phyloP scores from a whole-genome alignment of 345 rosid genomes.

The Leavenworthia alabamica region DNA sequence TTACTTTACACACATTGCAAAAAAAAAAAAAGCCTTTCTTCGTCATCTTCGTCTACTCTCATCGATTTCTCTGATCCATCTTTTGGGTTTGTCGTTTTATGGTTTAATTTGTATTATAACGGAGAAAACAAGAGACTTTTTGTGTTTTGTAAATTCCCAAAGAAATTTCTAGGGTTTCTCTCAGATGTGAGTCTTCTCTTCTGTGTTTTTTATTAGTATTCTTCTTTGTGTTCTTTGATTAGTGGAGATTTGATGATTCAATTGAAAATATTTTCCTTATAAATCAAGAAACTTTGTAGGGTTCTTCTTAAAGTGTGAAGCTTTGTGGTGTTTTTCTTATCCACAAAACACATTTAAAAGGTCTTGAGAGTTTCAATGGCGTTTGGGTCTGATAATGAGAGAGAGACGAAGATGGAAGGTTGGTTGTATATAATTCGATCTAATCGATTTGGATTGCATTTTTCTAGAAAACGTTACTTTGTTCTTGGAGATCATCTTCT shows the following conservation, averaged over 20 bases:
- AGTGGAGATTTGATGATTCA: neutral
- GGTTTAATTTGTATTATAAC: neutral
- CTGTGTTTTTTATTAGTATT: neutral
- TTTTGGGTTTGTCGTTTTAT: slow-evolving; percentile 21
- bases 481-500: slow-evolving; percentile 62
- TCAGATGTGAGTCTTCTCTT: neutral
- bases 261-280: slow-evolving; percentile 8
- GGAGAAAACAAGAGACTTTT: slow-evolving; percentile 16
- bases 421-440: slow-evolving; percentile 77
- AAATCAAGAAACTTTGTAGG: slow-evolving; percentile 20
- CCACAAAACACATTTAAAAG: neutral
- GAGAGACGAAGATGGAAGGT: slow-evolving; percentile 67
- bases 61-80: neutral
- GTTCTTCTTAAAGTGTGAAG: neutral
- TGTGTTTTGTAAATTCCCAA: neutral
- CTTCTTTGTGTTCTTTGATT: neutral
- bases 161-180: neutral
- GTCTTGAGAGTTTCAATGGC: slow-evolving; percentile 33
- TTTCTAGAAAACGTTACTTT: slow-evolving; percentile 78
- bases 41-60: neutral
- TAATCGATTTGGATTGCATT: slow-evolving; percentile 75
- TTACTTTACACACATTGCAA: neutral
- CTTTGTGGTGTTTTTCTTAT: neutral
- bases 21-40: neutral
- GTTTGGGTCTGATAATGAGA: slow-evolving; percentile 26